These are phyloP conservation scores for Halophytophthora batemanensis DNA, from an alignment of 352 stramenopile species.

Conservation along the genomic window DNA sequence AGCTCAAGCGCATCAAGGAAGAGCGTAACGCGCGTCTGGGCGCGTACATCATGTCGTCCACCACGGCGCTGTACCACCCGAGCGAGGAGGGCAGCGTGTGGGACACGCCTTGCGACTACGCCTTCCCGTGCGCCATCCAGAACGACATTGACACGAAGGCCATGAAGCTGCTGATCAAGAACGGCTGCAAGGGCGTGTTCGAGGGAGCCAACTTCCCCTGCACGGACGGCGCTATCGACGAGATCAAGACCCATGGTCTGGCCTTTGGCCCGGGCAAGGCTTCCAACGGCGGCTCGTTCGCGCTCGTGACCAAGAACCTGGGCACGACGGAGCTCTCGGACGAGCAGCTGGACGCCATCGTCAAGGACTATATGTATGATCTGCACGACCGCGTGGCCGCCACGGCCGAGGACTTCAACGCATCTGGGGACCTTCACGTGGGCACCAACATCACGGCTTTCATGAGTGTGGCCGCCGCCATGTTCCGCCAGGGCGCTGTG, in stretches of 20 bases:
- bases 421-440: conserved; percentile 70
- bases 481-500: conserved; percentile 96
- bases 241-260: conserved; percentile 82
- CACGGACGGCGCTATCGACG: conserved; percentile 69
- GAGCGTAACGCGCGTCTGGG: conserved; percentile 79
- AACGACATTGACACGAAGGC: conserved; percentile 88
- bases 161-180: conserved; percentile 78
- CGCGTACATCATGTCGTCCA: conserved; percentile 89
- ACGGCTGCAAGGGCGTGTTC: conserved; percentile 87
- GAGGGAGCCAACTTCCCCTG: conserved; percentile 86
- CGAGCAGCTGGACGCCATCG: conserved; percentile 62
- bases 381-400: conserved; percentile 69
- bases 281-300: conserved; percentile 75
- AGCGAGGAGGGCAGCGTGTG: conserved; percentile 77
- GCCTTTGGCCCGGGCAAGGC: conserved; percentile 87
- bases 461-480: conserved; percentile 95
- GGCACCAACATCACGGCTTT: conserved; percentile 97
- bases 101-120: conserved; percentile 93
- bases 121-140: conserved; percentile 95
- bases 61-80: conserved; percentile 84
- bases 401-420: conserved; percentile 78
- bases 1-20: conserved; percentile 81
- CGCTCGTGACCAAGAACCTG: conserved; percentile 61
- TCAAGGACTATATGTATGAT: conserved; percentile 83
- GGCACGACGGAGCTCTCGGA: conserved; percentile 50